Conservation (phyloP, 1,284 basidiomycete species). For the Fistulina hepatica region DNA sequence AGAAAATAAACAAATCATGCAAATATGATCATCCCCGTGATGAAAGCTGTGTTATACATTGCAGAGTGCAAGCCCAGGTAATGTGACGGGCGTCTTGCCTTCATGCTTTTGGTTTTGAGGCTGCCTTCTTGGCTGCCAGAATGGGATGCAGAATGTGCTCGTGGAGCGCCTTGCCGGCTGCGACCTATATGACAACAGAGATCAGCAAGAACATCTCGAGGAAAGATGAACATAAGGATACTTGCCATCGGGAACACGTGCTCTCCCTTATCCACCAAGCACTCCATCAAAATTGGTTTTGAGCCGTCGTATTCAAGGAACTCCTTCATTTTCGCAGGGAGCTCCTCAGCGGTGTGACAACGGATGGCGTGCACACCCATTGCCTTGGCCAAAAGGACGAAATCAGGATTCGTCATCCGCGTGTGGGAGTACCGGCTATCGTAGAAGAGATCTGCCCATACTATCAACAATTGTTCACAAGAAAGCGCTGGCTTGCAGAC, state of each 20-base stretch:
- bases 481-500: constrained; percentile 30
- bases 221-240: constrained; percentile 9
- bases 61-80: too few relatives aligned
- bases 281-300: constrained; percentile 87
- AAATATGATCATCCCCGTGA: too few relatives aligned
- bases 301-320: constrained; percentile 89
- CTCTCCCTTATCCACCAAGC: constrained; percentile 76
- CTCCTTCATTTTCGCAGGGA: constrained; percentile 95
- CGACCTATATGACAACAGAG: constrained; percentile 35
- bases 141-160: constrained; percentile 63
- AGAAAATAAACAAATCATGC: too few relatives aligned
- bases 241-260: constrained; percentile 92
- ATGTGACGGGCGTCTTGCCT: too few relatives aligned
- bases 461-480: constrained; percentile 6
- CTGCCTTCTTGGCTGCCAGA: constrained; percentile 24
- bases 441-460: constrained; percentile 78
- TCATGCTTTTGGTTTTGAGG: too few relatives aligned
- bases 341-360: constrained; percentile 60
- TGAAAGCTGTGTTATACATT: too few relatives aligned
- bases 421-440: constrained; percentile 92
- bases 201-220: constrained; percentile 16
- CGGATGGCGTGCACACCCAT: constrained; percentile 91
- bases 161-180: constrained; percentile 80
- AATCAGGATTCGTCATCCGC: constrained; percentile 90
- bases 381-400: constrained; percentile 75